Evolutionary conservation across 2,329 filamentous ascomycete genomes (phyloP), one percentile per base, ranked within the genome.

Genomic region (Fusarium goolgardi): DNA sequence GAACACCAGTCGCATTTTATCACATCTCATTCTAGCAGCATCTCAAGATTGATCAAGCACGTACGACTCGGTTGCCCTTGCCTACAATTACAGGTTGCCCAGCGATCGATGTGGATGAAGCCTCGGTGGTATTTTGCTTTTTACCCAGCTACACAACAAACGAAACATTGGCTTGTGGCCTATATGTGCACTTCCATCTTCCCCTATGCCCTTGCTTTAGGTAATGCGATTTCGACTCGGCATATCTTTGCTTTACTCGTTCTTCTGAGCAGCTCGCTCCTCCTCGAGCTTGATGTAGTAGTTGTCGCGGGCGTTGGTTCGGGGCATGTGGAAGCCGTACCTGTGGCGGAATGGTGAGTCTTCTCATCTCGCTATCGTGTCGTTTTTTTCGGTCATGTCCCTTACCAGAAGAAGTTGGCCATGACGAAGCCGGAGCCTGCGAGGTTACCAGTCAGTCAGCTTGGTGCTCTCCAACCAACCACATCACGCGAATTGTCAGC

Each of bases 311-410:
- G 81, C 82, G 75, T 83, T 77, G 75, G 84, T 87, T 78, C 86
- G 85, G 71, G 86, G 86, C 75, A 88, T 80, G 81, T 89, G 86
- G 81, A 77, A 89, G 77, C 86, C 86, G 82, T 88, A 86, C 86
- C 86, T 88, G 69, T 68, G 16, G 58, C 15, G 15, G 35, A 56
- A 15, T 23, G 25, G 49, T 73, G 32, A 74, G 65, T 59, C 34
- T 43, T 39, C 29, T 35, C 21, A 21, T 35, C 21, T 27, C 23
- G 31, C 13, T 21, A 13, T 56, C 44, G 40, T 57, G 16, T 32
- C 45, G 29, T 25, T 34, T 25, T 25, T 40, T 12, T 53, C 18
- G 27, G 29, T 16, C 12, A 47, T 39, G 18, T 57, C 51, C 35
- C 85, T 72, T 86, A 88, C 86, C 86, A 88, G 81, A 83, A 88